Conservation (phyloP, 345 rosid genomes). For the Lumnitzera racemosa region DNA sequence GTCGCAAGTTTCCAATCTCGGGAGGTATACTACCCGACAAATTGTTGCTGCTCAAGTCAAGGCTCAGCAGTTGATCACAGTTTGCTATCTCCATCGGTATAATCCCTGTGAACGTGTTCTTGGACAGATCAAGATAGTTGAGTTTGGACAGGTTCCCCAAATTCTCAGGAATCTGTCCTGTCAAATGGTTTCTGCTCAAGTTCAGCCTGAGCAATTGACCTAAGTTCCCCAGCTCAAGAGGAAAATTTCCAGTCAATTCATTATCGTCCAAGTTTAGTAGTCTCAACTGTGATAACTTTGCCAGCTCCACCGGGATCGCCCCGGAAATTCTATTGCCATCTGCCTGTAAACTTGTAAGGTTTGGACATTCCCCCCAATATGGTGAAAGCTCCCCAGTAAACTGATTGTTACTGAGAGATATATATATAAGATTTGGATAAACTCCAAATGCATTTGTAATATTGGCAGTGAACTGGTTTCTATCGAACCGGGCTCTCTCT, state of each 20-base stretch:
- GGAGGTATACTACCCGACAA: conserved; percentile 42
- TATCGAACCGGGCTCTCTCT: conserved; percentile 32
- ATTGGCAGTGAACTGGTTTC: conserved; percentile 45
- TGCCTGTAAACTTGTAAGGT: conserved; percentile 43
- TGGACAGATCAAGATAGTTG: conserved; percentile 36
- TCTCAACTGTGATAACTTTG: conserved; percentile 29
- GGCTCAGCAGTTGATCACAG: conserved; percentile 26
- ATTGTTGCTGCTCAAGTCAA: conserved; percentile 51
- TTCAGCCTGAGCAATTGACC: conserved; percentile 28
- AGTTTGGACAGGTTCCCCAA: conserved; percentile 28
- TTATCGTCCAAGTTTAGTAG: conserved; percentile 36
- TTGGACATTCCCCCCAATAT: conserved; percentile 53
- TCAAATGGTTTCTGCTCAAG: conserved; percentile 45
- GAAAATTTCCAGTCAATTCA: conserved; percentile 40
- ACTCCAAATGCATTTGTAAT: conserved; percentile 51
- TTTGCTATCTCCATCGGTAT: conserved; percentile 35
- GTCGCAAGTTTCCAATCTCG: conserved; percentile 32
- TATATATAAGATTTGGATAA: conserved; percentile 28
- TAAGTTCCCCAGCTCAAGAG: conserved; percentile 38
- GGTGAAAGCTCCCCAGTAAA: conserved; percentile 45
- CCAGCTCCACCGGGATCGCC: conserved; percentile 44
- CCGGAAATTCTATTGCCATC: conserved; percentile 50
- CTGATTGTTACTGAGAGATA: conserved; percentile 37
- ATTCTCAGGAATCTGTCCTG: conserved; percentile 30
- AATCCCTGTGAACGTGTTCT: conserved; percentile 30